Conservation (phyloP, 2,329 filamentous ascomycete species). For the Colletotrichum aenigma region DNA sequence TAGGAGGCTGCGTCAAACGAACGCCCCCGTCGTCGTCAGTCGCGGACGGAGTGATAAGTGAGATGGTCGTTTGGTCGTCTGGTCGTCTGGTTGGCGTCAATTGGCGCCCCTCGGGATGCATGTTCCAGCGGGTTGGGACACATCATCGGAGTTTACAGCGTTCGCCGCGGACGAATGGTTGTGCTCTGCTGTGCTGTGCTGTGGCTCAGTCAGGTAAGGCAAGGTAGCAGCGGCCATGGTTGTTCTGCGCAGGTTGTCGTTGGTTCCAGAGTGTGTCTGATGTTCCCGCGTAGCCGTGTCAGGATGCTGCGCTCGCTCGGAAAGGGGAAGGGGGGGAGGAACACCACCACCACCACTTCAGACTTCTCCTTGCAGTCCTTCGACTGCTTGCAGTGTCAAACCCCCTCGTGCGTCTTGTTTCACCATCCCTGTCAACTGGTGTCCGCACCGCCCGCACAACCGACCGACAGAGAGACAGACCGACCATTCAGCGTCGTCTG, state of each 20-base stretch:
- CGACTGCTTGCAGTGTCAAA: background rate
- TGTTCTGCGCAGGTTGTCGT: background rate
- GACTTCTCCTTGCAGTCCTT: background rate
- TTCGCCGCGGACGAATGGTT: background rate
- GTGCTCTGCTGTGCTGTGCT: background rate
- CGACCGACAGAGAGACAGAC: background rate
- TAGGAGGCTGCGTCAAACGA: background rate
- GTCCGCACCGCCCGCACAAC: background rate
- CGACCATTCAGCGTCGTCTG: background rate
- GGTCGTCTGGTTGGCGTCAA: background rate
- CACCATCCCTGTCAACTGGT: constrained; percentile 2
- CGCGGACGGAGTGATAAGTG: background rate
- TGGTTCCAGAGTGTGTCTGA: constrained; percentile 23
- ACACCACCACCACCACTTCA: background rate
- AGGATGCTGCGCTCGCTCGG: constrained; percentile 1
- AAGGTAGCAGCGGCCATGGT: background rate
- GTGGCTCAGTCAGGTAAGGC: background rate
- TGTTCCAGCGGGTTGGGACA: background rate
- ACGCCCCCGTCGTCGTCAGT: background rate
- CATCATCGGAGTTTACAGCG: background rate
- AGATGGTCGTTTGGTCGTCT: background rate
- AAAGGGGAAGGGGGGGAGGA: background rate
- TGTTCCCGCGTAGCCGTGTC: constrained; percentile 11
- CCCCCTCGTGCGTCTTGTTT: background rate
- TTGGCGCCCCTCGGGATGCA: background rate